Percentiles rank a stretch among this genome's conserved stretches.
These are phyloP conservation scores for Sporisorium exsertum DNA, from an alignment of 1,284 basidiomycete species.

Conservation along the genomic window DNA sequence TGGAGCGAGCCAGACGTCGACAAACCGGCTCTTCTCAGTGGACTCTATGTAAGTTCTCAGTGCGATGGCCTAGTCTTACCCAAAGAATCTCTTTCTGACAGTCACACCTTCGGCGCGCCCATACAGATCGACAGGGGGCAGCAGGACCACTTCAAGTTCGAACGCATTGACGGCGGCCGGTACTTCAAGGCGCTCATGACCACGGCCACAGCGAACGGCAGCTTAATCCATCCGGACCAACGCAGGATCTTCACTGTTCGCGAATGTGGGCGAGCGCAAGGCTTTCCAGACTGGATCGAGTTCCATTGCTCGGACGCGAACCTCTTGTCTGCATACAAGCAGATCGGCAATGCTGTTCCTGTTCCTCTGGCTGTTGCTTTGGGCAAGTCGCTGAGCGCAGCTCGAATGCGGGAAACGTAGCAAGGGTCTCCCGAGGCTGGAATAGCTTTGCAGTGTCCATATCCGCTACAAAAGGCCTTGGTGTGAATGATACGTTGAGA, in stretches of 20 bases:
- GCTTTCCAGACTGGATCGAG: conserved; percentile 41
- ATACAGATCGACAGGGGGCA: conserved; percentile 4
- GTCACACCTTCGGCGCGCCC: not conserved
- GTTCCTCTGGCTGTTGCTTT: conserved; percentile 27
- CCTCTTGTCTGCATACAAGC: conserved; percentile 26
- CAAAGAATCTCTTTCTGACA: not conserved
- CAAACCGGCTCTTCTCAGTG: conserved; percentile 24
- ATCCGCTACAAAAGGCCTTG: not conserved
- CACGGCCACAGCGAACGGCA: not conserved
- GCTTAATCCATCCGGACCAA: conserved; percentile 39
- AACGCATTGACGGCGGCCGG: conserved; percentile 13
- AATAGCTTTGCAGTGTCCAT: not conserved
- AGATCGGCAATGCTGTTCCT: conserved; percentile 49
- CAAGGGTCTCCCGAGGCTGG: too few relatives aligned
- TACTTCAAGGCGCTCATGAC: conserved; percentile 31
- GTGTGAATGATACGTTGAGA: too few relatives aligned
- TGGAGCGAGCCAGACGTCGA: conserved; percentile 23
- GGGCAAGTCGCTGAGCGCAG: conserved; percentile 17
- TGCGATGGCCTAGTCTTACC: not conserved
- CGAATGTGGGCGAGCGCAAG: conserved; percentile 44
- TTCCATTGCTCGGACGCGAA: conserved; percentile 21
- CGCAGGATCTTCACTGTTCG: conserved; percentile 39
- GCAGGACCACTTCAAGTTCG: conserved; percentile 12
- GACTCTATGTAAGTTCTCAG: conserved; percentile 9
- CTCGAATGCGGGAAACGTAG: conserved; percentile 10